Evolutionary conservation across 805 yeast genomes (phyloP), one percentile per base, ranked within the genome.

Genomic region (Yamadazyma phyllophila): DNA sequence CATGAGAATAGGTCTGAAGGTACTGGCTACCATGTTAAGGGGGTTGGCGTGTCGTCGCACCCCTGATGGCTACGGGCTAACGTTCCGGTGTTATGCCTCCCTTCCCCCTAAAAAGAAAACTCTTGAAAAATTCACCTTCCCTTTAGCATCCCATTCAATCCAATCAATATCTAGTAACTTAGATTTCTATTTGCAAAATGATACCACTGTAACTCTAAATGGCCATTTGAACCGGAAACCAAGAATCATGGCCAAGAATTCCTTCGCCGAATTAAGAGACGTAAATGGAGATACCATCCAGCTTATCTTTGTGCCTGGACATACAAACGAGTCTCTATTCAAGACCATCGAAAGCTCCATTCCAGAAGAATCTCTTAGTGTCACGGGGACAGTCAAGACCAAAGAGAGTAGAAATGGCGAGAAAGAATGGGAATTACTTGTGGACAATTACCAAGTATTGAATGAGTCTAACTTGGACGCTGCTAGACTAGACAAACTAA

Each of bases 171-270:
- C 45, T 7, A 36, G 16, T 12, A 36, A 50, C 11, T 36, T 59
- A 8, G 52, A 51, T 2, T 9, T 35, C 0, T 49, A 44, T 26
- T 27, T 49, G 54, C 27, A 27, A 17, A 9, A 35, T 33, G 39
- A 47, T 48, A 3, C 53, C 62, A 11, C 76, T 9, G 39, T 85
- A 2, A 71, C 76, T 0, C 52, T 92, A 7, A 80, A 88, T 51
- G 98, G 99, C 0, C 94, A 97, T 89, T 76, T 92, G 13, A 81
- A 88, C 56, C 71, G 77, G 16, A 82, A 83, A 52, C 94, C 96
- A 0, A 75, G 84, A 44, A 80, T 81, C 43, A 68, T 87, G 43
- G 82, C 92, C 3, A 81, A 80, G 43, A 68, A 88, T 40, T 74
- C 80, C 1, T 92, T 94, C 69, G 94, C 85, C 2, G 79, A 77